Evolutionary conservation across 2,329 filamentous ascomycete species (phyloP), one percentile per base, ranked within the genome.

Genomic region (Cladosporium austrohemisphaericum): DNA sequence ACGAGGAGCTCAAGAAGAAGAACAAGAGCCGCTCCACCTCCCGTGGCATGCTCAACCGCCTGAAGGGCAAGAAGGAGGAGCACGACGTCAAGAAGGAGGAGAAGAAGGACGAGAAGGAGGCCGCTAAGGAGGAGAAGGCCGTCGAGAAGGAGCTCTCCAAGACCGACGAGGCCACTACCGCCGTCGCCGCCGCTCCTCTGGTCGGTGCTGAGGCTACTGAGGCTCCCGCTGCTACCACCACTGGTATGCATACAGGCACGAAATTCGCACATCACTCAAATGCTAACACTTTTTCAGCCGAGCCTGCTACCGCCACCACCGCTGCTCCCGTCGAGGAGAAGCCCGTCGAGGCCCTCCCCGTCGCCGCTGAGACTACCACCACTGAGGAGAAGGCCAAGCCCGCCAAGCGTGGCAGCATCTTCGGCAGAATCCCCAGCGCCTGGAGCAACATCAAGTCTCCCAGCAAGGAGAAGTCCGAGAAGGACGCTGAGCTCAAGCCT

Each of bases 381-480:
- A 50, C 52, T 31, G 59, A 64, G 41, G 64, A 63, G 71, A 79
- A 80, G 55, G 67, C 76, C 59, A 90, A 88, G 82, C 69, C 69
- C 40, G 77, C 81, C 71, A 95, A 94, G 86, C 87, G 89, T 70
- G 83, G 83, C 71, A 93, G 88, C 58, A 84, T 91, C 63, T 94
- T 94, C 71, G 82, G 81, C 61, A 84, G 82, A 64, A 55, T 66
- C 48, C 54, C 53, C 31, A 59, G 59, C 46, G 83, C 88, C 66
- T 79, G 78, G 71, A 86, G 88, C 60, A 71, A 71, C 65, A 64
- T 76, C 50, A 72, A 71, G 65, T 73, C 70, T 65, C 74, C 74
- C 9, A 68, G 67, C 28, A 65, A 65, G 54, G 74, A 76, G 79
- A 92, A 92, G 78, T 70, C 73, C 77, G 88, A 90, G 76, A 84